These are phyloP conservation scores for Monosporascus sp. DNA, from an alignment of 2,329 filamentous ascomycete species.

Conservation along the genomic window DNA sequence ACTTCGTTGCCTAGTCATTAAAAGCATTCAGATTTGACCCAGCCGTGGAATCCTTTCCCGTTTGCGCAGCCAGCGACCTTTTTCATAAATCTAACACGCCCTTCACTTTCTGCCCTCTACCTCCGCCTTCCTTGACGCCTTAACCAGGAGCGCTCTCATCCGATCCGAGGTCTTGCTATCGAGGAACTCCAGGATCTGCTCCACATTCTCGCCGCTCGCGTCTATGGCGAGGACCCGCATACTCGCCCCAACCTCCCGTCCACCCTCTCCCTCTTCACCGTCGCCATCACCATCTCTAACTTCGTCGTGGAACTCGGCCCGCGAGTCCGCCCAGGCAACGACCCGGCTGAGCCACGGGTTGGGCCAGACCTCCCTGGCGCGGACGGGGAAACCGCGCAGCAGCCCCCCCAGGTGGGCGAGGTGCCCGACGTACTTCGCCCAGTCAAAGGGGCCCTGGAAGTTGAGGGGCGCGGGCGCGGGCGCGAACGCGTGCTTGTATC, in stretches of 20 bases:
- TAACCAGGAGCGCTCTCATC: slow-evolving; percentile 1
- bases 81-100: not conserved
- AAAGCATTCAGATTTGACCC: no score
- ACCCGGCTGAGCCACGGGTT: slow-evolving; percentile 18
- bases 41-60: no score
- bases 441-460: not conserved
- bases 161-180: slow-evolving; percentile 22
- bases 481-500: not conserved
- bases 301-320: slow-evolving; percentile 19
- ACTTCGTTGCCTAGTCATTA: no score
- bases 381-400: slow-evolving; percentile 16
- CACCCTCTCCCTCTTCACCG: slow-evolving; percentile 3
- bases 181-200: slow-evolving; percentile 25
- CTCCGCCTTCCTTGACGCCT: slow-evolving; percentile 4
- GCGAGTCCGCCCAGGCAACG: slow-evolving; percentile 22
- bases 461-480: not conserved
- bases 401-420: slow-evolving; percentile 1
- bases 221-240: slow-evolving; percentile 28
- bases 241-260: slow-evolving; percentile 27
- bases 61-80: not conserved
- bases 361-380: slow-evolving; percentile 11
- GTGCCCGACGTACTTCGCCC: not conserved
- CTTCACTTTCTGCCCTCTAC: not conserved
- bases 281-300: slow-evolving; percentile 13
- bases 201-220: slow-evolving; percentile 21